Evolutionary conservation across 495 filamentous ascomycete species (phyloP).

Genomic region (Podospora pseudocomata): DNA sequence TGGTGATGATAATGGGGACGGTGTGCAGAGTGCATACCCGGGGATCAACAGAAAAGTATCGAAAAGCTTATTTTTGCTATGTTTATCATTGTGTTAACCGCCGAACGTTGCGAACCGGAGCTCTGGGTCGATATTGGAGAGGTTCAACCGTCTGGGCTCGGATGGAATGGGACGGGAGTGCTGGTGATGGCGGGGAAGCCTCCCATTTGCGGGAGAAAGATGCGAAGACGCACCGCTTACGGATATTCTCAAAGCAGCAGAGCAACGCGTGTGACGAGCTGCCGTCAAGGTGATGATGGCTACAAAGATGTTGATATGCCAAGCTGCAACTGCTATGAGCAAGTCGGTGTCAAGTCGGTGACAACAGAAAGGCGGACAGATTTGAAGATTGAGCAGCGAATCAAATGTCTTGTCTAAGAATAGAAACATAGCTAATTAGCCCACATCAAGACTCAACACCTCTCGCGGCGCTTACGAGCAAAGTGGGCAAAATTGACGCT

Average conservation of each 20-base stretch:
- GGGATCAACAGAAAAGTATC: neutral
- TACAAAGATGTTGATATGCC: neutral
- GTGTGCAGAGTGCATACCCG: neutral
- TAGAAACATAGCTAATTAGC: slow-evolving; percentile 1
- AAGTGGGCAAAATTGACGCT: neutral
- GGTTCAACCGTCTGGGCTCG: neutral
- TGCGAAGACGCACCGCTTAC: neutral
- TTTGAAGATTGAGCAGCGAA: slow-evolving; percentile 3
- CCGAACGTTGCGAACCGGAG: neutral
- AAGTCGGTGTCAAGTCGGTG: slow-evolving; percentile 1
- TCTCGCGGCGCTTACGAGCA: neutral
- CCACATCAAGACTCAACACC: neutral
- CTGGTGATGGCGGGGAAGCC: too few species aligned
- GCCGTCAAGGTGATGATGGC: slow-evolving; percentile 1
- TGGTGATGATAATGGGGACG: neutral
- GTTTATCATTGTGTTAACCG: slow-evolving; percentile 6
- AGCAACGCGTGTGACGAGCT: neutral
- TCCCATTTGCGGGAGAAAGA: neutral
- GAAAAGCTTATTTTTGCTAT: slow-evolving; percentile 5
- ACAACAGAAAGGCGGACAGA: neutral
- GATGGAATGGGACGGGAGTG: too few species aligned
- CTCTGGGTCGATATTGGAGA: neutral
- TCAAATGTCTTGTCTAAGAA: neutral
- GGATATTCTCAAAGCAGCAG: too few species aligned
- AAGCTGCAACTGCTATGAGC: neutral